Evolutionary conservation across 2,329 filamentous ascomycete genomes (phyloP), one percentile per base, ranked within the genome.

Genomic region (Xylogone sp.): DNA sequence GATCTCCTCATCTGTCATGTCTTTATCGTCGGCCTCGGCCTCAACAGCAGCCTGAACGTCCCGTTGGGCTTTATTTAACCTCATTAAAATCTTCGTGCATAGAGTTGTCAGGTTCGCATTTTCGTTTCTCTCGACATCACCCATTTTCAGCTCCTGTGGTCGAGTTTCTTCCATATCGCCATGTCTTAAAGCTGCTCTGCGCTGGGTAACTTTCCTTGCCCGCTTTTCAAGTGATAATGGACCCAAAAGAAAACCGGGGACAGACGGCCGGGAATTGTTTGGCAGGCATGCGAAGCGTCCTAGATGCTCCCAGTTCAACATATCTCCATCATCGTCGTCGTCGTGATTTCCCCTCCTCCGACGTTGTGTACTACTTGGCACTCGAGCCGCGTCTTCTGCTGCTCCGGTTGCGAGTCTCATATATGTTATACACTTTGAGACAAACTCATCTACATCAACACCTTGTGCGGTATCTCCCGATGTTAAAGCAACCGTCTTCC

Each of bases 191-290:
- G 57, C 56, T 0, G 84, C 88, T 61, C 81, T 84, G 42, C 91
- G 82, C 63, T 90, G 86, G 3, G 81, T 80, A 19, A 84, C 71
- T 57, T 85, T 84, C 13, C 92, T 84, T 7, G 79, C 75, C 63
- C 90, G 90, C 68, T 95, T 97, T 68, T 97, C 88, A 0, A 96
- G 82, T 0, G 91, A 95, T 1, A 97, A 73, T 0, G 93, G 93
- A 0, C 94, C 93, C 0, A 97, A 82, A 6, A 99, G 78, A 62
- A 97, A 96, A 1, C 89, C 87, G 0, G 89, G 83, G 2, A 94
- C 77, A 1, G 88, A 81, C 0, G 93, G 92, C 10, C 93, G 83
- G 21, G 79, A 74, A 54, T 88, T 88, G 62, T 82, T 75, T 1
- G 86, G 87, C 50, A 93, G 76, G 61, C 88, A 90, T 1, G 89